A percentile compares a stretch with the other conserved stretches of the same genome.
phyloP scores from a whole-genome alignment of 108 stramenopile genomes.

The Hondaea fermentalgiana region DNA sequence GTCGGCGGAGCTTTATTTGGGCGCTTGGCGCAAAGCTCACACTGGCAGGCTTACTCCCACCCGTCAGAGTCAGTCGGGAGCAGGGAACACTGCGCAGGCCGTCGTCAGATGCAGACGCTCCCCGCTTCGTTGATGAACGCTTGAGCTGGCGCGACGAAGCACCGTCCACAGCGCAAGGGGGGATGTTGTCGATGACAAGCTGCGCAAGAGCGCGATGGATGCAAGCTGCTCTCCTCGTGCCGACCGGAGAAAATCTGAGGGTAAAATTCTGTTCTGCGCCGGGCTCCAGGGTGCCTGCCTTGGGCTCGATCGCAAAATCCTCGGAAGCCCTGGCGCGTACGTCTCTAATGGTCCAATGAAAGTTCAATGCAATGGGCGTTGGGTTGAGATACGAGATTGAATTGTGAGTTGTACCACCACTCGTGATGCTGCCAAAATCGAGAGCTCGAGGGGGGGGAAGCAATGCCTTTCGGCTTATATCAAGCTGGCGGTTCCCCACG shows the following conservation, averaged over 20 bases:
- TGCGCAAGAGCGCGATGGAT: neutral
- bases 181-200: neutral
- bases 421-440: neutral
- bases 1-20: neutral
- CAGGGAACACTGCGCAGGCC: neutral
- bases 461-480: neutral
- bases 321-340: neutral
- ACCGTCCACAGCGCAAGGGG: neutral
- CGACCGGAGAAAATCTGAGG: neutral
- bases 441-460: neutral
- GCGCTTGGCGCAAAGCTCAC: neutral
- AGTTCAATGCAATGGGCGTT: neutral
- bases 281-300: neutral
- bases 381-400: neutral
- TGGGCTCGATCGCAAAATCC: neutral
- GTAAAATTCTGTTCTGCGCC: neutral
- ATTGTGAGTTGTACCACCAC: neutral
- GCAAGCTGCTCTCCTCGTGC: neutral
- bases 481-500: neutral
- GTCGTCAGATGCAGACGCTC: neutral
- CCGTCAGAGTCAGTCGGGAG: neutral
- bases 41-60: neutral
- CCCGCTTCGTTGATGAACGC: neutral
- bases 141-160: neutral
- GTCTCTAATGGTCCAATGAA: neutral